Base-by-base conservation (phyloP, 495 filamentous ascomycete species). In the Clavariopsis aquatica region DNA sequence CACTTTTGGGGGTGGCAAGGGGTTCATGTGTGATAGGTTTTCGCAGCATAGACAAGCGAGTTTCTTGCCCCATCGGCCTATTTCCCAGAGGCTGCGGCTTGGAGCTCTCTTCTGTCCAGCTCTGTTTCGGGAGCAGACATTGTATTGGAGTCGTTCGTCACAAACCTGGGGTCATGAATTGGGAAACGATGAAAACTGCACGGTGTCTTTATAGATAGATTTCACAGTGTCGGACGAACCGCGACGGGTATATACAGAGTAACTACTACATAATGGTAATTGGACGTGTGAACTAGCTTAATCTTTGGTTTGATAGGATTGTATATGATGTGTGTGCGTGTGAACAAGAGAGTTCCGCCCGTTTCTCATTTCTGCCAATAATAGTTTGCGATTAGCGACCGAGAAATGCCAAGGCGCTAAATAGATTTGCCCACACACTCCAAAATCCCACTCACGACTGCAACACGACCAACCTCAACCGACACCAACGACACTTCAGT, bases 191-290 rank as follows among this genome's bases (percentile, higher is more conserved):
- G 52, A 58, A 62, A 67, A 67, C 19, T 62, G 64, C 58, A 28
- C 53, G 29, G 49, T 58, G 56, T 55, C 23, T 61, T 62, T 20
- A 60, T 61, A 61, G 63, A 66, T 51, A 49, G 49, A 26, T 58
- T 15, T 43, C 55, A 46, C 51, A 52, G 52, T 51, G 29, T 47
- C 45, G 52, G 51, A 57, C 45, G 38, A 41, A 52, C 29, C 36
- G 52, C 36, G 38, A 57, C n/a, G 64, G 55, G 12, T 47, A 52
- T 66, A 53, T 57, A 62, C 2, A 52, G 20, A 49, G 31, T 38
- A 62, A 46, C 51, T 67, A 67, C 58, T 67, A 67, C 58, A 29
- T 67, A 67, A 67, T 67, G 41, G 51, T 67, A 66, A 56, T 56
- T 28, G 51, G 49, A 53, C 13, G 23, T 45, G 45, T 62, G 49